Evolutionary conservation across 345 rosid species (phyloP).

Genomic region (Gossypium sturtianum): DNA sequence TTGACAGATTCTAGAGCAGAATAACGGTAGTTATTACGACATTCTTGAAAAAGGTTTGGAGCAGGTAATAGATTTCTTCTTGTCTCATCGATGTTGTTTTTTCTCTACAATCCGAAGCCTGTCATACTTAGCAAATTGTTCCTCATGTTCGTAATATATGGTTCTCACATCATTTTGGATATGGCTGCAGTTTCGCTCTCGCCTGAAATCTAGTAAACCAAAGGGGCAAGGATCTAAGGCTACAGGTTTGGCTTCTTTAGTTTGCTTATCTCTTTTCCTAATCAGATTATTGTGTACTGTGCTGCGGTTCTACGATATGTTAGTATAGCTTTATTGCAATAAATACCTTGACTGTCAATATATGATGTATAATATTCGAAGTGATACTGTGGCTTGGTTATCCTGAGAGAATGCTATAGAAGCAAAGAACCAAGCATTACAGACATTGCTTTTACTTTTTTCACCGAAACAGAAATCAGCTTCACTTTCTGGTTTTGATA

Average conservation of each 20-base stretch:
- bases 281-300: background rate
- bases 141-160: background rate
- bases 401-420: background rate
- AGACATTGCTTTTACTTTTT: background rate
- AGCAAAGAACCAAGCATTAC: background rate
- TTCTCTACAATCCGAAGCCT: background rate
- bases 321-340: background rate
- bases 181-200: slow-evolving; percentile 29
- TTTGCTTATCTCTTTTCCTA: background rate
- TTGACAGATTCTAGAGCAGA: slow-evolving; percentile 34
- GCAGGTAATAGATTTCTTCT: slow-evolving; percentile 28
- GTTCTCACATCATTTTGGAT: slow-evolving; percentile 13
- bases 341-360: background rate
- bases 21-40: slow-evolving; percentile 27
- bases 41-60: slow-evolving; percentile 41
- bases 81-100: background rate
- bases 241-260: slow-evolving; percentile 32
- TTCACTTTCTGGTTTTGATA: background rate
- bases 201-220: slow-evolving; percentile 15
- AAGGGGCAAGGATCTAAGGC: slow-evolving; percentile 26
- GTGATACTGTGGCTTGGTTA: background rate
- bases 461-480: background rate
- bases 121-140: background rate
- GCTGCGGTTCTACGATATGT: background rate
- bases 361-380: background rate